Evolutionary conservation across 305 asterid genomes (phyloP), one percentile per base, ranked within the genome.

Genomic region (Fraxinus greggii): DNA sequence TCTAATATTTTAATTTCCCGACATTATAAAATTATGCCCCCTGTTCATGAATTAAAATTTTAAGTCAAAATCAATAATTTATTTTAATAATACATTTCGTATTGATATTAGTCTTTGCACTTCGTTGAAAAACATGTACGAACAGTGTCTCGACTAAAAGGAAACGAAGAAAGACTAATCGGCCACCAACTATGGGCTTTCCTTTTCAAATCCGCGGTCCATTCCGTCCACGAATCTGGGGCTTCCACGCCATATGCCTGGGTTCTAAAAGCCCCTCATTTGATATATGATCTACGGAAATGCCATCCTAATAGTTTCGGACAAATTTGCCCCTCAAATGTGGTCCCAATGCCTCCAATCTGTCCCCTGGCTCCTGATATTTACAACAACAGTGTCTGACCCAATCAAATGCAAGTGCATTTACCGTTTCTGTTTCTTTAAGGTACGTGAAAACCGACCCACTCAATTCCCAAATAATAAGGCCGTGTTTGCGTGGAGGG

Each of bases 161-260:
- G n/a, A n/a, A n/a, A n/a, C n/a, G n/a, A n/a, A n/a, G n/a, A n/a
- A 40, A 40, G 13, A 9, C 48, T 40, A 40, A 40, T 40, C 4
- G 48, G 48, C 48, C 15, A 40, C 48, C 48, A 40, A 9, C 48
- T 40, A 0, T 9, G 2, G 15, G 48, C 61, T 51, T 17, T 23
- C 19, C 32, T 28, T 65, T 26, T 28, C 77, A 32, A 63, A 65
- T 79, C 51, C 61, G 1, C 15, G 81, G 56, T 35, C 38, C 67
- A 79, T 40, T 21, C 69, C 48, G 19, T 40, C 82, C 82, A 79
- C 72, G 51, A 70, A 72, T 70, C 56, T 31, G 2, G 72, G 72
- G 72, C 59, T 32, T 29, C 23, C 72, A 21, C 19, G 76, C 35
- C 1, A 3, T 9, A 28, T 42, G 61, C 38, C 76, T 63, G 69